A percentile compares a stretch with the other conserved stretches of the same genome.
Conservation (phyloP, 2,329 filamentous ascomycete species). For the Coniochaeta hoffmannii region DNA sequence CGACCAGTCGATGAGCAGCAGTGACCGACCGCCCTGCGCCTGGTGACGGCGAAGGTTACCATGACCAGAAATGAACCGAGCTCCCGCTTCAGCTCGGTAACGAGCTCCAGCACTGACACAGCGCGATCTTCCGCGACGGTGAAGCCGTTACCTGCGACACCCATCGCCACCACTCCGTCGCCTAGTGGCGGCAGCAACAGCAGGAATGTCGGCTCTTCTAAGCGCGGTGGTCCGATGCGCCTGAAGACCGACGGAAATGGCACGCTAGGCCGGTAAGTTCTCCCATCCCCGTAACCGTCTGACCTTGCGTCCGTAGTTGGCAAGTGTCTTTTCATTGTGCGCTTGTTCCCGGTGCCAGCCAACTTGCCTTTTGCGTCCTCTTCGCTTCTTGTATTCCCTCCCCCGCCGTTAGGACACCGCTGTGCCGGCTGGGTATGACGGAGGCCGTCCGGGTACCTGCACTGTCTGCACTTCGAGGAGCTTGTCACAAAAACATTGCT, state of each 20-base stretch:
- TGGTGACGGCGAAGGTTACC: too few relatives aligned
- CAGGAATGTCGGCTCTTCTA: constrained; percentile 6
- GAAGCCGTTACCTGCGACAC: constrained; percentile 33
- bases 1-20: constrained; percentile 9
- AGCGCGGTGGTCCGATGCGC: constrained; percentile 18
- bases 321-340: not conserved
- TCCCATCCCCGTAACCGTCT: not conserved
- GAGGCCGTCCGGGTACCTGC: not conserved
- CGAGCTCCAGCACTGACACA: constrained; percentile 60
- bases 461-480: not conserved
- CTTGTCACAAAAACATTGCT: not conserved
- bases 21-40: not conserved
- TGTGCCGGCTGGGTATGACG: not conserved
- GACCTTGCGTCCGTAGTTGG: not conserved
- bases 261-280: not conserved
- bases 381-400: not conserved
- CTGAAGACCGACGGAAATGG: constrained; percentile 15
- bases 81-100: constrained; percentile 58
- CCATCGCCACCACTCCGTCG: constrained; percentile 9
- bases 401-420: not conserved
- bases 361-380: not conserved
- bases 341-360: not conserved
- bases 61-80: constrained; percentile 62
- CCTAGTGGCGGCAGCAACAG: not conserved
- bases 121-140: constrained; percentile 60